Base-by-base conservation (phyloP, 106 monocot genomes). In the Dendrobium chrysotoxum region DNA sequence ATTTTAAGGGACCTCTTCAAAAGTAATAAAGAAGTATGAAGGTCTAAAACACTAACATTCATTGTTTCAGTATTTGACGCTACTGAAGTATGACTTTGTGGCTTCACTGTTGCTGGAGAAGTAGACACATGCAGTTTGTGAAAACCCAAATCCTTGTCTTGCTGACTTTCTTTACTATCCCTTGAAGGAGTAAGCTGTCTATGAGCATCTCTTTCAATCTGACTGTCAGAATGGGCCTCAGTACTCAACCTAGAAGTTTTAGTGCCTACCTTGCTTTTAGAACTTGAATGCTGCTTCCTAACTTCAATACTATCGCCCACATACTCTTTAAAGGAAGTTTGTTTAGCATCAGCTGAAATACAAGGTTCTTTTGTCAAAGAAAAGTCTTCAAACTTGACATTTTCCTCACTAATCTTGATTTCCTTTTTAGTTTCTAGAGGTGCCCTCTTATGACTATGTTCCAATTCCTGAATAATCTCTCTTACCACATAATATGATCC, bases 391-490 rank as follows among this genome's bases (percentile, higher is more conserved):
- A 53, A 66, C 26, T 44, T 30, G 28, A 2, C 17, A 38, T 16
- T 53, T 76, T 53, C 76, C 79, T 72, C 28, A 31, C 28, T 13
- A 25, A 47, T n/a, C 44, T 50, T 54, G 26, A 26, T 53, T 30
- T 75, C 77, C n/a, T 82, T 73, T 78, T 84, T 46, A 65, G 25
- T 38, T 42, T 81, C 81, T 30, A 16, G 3, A 80, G 57, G 70
- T 20, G 75, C 17, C 66, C 30, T 65, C 79, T 81, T 88, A 44
- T 83, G 55, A 31, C 82, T 88, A 71, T 85, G 83, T 76, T 86
- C 58, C 74, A 93, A 40, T 85, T 90, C 90, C 75, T 93, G 93
- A 83, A 90, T 47, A 18, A 93, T 86, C 77, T 83, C 79, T 74
- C 88, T 86, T 18, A 85, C 31, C 31, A 28, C 28, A 71, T 93